phyloP scores from a whole-genome alignment of 768 basidiomycete species.

The Ramaria sp. region DNA sequence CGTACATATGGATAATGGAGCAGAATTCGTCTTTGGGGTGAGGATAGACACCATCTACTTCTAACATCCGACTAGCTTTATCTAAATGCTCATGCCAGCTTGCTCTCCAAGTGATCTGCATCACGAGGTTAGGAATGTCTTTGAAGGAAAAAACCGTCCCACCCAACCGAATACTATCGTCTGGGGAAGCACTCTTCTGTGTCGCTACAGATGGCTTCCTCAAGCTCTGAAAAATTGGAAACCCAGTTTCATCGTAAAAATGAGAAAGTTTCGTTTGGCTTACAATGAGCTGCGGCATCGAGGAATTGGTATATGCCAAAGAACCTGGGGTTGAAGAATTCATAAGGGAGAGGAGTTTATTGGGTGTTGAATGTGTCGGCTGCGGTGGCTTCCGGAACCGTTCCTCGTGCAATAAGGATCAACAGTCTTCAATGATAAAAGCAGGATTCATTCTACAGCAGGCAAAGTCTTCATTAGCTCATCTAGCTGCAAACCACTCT shows the following conservation, averaged over 20 bases:
- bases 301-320: not conserved
- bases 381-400: not conserved
- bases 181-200: not conserved
- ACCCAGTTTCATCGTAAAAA: not conserved
- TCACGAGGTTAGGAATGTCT: conserved; percentile 20
- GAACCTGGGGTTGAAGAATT: not conserved
- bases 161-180: not conserved
- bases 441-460: not conserved
- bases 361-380: not conserved
- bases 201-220: not conserved
- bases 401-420: not conserved
- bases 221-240: not conserved
- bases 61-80: not conserved
- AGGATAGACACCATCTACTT: conserved; percentile 9
- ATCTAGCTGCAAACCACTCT: conserved; percentile 18
- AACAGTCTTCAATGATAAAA: not conserved
- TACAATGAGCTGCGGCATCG: not conserved
- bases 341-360: not conserved
- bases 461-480: conserved; percentile 4
- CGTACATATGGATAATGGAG: not conserved
- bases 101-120: conserved; percentile 17
- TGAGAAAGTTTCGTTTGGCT: not conserved
- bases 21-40: conserved; percentile 5
- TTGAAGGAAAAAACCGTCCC: conserved; percentile 4
- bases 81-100: conserved; percentile 12